phyloP scores from a whole-genome alignment of 768 basidiomycete genomes.

The Tremella mesenterica region DNA sequence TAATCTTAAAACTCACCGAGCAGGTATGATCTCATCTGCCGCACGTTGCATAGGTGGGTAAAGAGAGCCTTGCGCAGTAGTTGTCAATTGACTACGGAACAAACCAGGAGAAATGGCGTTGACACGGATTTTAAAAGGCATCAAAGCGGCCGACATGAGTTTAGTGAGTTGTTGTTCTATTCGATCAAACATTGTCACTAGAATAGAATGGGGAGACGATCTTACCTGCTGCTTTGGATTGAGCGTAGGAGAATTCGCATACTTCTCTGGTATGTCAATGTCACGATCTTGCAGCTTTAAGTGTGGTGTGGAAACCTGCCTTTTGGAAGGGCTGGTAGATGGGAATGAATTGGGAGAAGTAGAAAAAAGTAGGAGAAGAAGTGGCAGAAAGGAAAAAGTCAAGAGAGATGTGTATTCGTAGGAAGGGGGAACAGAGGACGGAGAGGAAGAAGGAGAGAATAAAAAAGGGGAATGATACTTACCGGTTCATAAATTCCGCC shows the following conservation, averaged over 20 bases:
- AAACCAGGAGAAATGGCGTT: conserved; percentile 33
- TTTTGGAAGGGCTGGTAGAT: no score
- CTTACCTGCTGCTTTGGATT: conserved; percentile 32
- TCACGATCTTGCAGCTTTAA: not conserved
- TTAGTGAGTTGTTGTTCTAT: conserved; percentile 21
- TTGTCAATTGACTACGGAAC: conserved; percentile 24
- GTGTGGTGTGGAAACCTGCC: no score
- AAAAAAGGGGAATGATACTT: not conserved
- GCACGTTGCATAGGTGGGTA: no score
- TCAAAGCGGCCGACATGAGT: conserved; percentile 27
- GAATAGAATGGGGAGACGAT: not conserved
- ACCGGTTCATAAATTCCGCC: conserved; percentile 24
- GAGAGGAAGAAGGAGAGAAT: no score
- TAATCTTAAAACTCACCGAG: conserved; percentile 15
- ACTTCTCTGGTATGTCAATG: conserved; percentile 8
- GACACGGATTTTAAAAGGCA: conserved; percentile 35
- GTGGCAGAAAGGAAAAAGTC: no score
- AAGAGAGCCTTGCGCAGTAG: conserved; percentile 10
- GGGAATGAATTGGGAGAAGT: no score
- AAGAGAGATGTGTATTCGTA: no score
- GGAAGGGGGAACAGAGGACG: no score
- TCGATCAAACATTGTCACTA: not conserved
- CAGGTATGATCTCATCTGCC: conserved; percentile 25
- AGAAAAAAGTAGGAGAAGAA: no score
- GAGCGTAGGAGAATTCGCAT: conserved; percentile 31